Percentiles rank a stretch among this genome's conserved stretches.
These are phyloP conservation scores for Fusarium anguioides DNA, from an alignment of 2,329 filamentous ascomycete genomes.

Conservation along the genomic window DNA sequence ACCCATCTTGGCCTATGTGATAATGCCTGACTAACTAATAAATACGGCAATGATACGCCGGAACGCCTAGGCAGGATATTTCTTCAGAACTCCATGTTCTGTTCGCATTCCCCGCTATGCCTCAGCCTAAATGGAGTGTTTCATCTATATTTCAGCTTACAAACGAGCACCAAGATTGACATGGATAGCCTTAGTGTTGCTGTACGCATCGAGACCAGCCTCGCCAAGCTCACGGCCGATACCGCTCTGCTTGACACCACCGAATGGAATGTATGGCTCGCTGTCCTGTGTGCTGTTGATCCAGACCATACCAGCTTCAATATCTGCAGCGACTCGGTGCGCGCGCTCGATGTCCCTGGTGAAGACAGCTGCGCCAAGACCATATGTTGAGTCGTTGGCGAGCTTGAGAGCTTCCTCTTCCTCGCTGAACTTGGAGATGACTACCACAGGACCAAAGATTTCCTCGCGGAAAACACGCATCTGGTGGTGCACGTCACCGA, in stretches of 20 bases:
- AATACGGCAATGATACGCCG: slow-evolving; percentile 28
- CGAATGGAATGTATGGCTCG: slow-evolving; percentile 44
- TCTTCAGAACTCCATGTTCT: not conserved
- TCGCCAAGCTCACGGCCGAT: slow-evolving; percentile 44
- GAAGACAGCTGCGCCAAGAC: slow-evolving; percentile 83
- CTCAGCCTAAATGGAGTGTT: not conserved
- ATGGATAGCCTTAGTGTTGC: slow-evolving; percentile 42
- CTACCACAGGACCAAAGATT: slow-evolving; percentile 88
- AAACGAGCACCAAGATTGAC: slow-evolving; percentile 44
- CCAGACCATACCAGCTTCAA: slow-evolving; percentile 75
- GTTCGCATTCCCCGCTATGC: not conserved
- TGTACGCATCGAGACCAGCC: slow-evolving; percentile 45
- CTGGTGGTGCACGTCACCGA: slow-evolving; percentile 70
- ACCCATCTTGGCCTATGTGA: slow-evolving; percentile 22
- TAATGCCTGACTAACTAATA: not conserved
- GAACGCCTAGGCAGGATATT: slow-evolving; percentile 32
- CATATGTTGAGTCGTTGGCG: slow-evolving; percentile 80
- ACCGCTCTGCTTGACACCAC: slow-evolving; percentile 46
- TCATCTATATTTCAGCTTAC: slow-evolving; percentile 13
- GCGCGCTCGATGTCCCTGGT: slow-evolving; percentile 83
- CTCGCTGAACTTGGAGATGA: slow-evolving; percentile 83
- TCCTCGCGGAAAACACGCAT: slow-evolving; percentile 93
- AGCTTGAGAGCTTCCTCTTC: slow-evolving; percentile 79
- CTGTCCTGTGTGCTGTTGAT: slow-evolving; percentile 53
- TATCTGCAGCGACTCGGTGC: slow-evolving; percentile 77